Base-by-base conservation (phyloP, 257 asterid genomes). In the Gardenia jasminoides region DNA sequence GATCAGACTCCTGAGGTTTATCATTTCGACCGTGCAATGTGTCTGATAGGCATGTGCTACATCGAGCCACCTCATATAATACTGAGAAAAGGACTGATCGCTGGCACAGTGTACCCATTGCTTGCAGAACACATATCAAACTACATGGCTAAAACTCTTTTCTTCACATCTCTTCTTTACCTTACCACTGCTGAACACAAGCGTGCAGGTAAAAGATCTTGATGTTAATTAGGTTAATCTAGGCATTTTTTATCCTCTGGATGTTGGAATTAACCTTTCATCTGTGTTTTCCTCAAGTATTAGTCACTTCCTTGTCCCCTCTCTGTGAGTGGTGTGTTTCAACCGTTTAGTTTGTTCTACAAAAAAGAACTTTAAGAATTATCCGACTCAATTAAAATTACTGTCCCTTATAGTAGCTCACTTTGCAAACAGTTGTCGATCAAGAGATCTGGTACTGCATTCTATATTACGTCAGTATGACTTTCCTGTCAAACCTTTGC, bases 11-110 rank as follows among this genome's bases (percentile, higher is more conserved):
- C 99, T 31, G 94, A 91, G 85, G 97, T 96, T 79, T 96, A 96
- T 85, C 97, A 96, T 88, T 93, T 96, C 17, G 99, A 96, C 82
- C 85, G 89, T 76, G 47, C 82, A 22, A 93, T 96, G 98, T 92
- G 96, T 84, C 79, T 96, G 91, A 96, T 93, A 64, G 97, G 97
- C 36, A 93, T 96, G 99, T 91, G 89, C 2, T 96, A 91, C 86
- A 84, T 96, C 77, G 95, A 93, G 85, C 99, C 98, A 39, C 99
- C 99, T 80, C 99, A 96, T 88, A 90, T 93, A 70, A 91, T 96
- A 76, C 72, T 96, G 76, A 88, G 98, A 75, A 96, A 96, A 85
- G 99, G 99, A 43, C 81, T 96, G 79, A 87, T 93, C 81, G 91
- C 93, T 72, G 99, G 98, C 84, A 84, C 80, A 44, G 94, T 87